These are phyloP conservation scores for Paracoccidioides brasiliensis DNA, from an alignment of 2,329 filamentous ascomycete species.

Conservation along the genomic window DNA sequence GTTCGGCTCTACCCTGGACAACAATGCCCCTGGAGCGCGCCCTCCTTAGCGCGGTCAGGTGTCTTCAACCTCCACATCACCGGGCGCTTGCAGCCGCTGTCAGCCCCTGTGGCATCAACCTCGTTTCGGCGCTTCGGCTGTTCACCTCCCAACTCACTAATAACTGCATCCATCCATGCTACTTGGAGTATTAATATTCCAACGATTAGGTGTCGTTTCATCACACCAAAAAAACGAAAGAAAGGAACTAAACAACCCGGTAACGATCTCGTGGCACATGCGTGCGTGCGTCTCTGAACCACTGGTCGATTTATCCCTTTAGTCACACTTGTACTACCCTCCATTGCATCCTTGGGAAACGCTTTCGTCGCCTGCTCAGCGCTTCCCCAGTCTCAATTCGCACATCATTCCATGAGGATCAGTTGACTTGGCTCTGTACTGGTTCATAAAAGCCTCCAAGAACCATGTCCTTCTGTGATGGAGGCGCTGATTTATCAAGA, in stretches of 20 bases:
- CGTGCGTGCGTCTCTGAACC: background rate
- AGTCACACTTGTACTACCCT: background rate
- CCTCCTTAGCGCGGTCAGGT: background rate
- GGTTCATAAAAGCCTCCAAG: background rate
- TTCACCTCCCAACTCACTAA: too few relatives aligned
- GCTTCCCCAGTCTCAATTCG: background rate
- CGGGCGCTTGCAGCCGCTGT: background rate
- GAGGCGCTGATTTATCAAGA: slow-evolving; percentile 78
- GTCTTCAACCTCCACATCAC: background rate
- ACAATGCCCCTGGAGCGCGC: background rate
- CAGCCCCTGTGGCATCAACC: background rate
- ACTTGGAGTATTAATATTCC: background rate
- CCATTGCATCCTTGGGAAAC: background rate
- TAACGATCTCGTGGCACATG: background rate
- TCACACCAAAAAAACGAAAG: background rate
- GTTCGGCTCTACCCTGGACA: background rate
- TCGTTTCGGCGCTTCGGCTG: background rate
- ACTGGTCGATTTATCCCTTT: background rate
- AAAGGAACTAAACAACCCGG: background rate
- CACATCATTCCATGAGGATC: background rate
- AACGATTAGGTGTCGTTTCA: background rate
- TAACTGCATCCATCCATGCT: too few relatives aligned
- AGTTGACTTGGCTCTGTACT: background rate
- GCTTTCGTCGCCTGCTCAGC: background rate
- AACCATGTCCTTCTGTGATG: slow-evolving; percentile 41